Evolutionary conservation across 352 stramenopile species (phyloP).

Genomic region (Phytophthora agathidicida): DNA sequence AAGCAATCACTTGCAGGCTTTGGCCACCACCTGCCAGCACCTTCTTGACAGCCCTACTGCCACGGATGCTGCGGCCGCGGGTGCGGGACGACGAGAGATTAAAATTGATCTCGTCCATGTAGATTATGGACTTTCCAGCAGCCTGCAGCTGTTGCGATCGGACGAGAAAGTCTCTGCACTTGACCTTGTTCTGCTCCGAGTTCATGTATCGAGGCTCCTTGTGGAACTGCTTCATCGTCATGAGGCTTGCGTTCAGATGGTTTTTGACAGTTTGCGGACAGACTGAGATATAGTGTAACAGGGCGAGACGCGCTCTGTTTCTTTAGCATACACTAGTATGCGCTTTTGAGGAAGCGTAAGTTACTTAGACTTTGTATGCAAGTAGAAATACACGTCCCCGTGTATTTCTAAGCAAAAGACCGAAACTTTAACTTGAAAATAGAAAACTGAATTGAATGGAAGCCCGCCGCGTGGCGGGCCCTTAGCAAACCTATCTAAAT

Average conservation of each 20-base stretch:
- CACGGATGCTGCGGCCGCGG: neutral
- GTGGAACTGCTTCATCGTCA: slow-evolving; percentile 23
- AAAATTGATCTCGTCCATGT: slow-evolving; percentile 31
- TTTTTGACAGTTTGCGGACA: slow-evolving; percentile 6
- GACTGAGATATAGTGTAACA: too few species aligned
- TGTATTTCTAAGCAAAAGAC: too few species aligned
- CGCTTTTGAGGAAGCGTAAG: too few species aligned
- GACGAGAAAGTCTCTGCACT: slow-evolving; percentile 4
- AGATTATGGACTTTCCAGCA: neutral
- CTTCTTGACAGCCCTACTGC: neutral
- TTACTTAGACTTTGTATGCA: too few species aligned
- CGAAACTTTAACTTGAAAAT: too few species aligned
- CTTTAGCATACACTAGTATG: too few species aligned
- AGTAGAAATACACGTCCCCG: too few species aligned
- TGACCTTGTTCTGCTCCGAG: slow-evolving; percentile 19
- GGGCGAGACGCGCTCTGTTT: too few species aligned
- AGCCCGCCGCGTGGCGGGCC: too few species aligned
- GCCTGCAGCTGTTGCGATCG: slow-evolving; percentile 6
- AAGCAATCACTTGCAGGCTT: slow-evolving; percentile 26
- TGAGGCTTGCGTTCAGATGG: neutral
- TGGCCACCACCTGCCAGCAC: slow-evolving; percentile 5
- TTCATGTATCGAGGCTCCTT: slow-evolving; percentile 21
- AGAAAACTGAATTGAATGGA: too few species aligned
- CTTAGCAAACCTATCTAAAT: too few species aligned
- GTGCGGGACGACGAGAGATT: slow-evolving; percentile 13